Evolutionary conservation across 202 grass and related monocot genomes (phyloP), one percentile per base, ranked within the genome.

Genomic region (Bolboschoenoplectus hybrid): DNA sequence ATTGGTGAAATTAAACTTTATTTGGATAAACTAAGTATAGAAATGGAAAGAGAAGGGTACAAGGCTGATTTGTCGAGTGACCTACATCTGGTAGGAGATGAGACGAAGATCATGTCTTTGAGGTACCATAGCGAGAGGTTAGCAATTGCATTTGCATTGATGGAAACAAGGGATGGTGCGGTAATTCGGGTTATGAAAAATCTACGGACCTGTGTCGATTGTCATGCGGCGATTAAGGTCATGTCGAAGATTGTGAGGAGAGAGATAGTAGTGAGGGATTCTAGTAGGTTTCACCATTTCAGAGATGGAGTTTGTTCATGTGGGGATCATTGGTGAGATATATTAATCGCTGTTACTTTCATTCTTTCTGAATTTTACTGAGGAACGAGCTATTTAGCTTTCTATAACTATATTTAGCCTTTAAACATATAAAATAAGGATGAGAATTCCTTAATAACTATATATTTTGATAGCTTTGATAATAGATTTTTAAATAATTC

Each of bases 111-210:
- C 56, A 89, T 94, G 68, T 95, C 88, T 5, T 82, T 98, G 63
- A 93, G 91, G 88, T 91, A 98, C 61, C 93, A 98, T 81, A 91
- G 96, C 9, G 90, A 95, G 74, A 92, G 91, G 87, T 84, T 95
- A 52, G 95, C 93, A 45, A 94, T 98, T 81, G 86, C 89, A 9
- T 92, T 95, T 91, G 86, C 93, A 57, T 76, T 95, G 67, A 89
- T 95, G 38, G 89, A 91, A 57, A 94, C 93, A 40, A 75, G 85
- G 74, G 73, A 67, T 19, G 89, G 93, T 51, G 81, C 62, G 4
- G 85, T 89, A 46, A 93, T 95, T 71, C 85, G 87, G 50, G 90
- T 93, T 82, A 97, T 95, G 93, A 95, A 95, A 72, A 95, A 97
- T 65, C 58, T 97, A 65, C 67, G 85, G 39, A 46, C 89, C 20